Conservation (phyloP, 805 yeast genomes). For the Wickerhamiella dianesei region DNA sequence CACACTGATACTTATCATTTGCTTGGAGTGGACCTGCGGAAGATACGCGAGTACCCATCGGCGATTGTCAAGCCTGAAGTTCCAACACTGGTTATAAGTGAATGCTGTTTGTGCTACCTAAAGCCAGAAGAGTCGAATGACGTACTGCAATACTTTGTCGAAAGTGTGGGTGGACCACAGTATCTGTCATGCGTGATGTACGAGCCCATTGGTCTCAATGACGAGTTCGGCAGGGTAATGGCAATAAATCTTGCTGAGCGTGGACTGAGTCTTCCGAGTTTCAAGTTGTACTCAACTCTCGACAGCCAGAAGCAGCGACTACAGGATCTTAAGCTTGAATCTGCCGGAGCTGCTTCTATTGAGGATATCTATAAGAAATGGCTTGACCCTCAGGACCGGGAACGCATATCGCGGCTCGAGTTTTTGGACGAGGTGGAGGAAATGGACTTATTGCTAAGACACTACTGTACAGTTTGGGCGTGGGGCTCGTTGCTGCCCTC, state of each 20-base stretch:
- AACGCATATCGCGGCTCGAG: slow-evolving; percentile 41
- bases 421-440: slow-evolving; percentile 68
- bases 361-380: slow-evolving; percentile 31
- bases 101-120: slow-evolving; percentile 65
- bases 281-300: slow-evolving; percentile 38
- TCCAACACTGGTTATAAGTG: slow-evolving; percentile 56
- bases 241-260: slow-evolving; percentile 41
- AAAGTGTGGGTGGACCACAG: slow-evolving; percentile 18
- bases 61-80: slow-evolving; percentile 9
- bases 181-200: slow-evolving; percentile 34
- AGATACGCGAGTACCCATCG: slow-evolving; percentile 20
- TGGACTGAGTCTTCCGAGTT: slow-evolving; percentile 49
- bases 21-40: slow-evolving; percentile 42
- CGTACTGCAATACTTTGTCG: slow-evolving; percentile 34
- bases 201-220: slow-evolving; percentile 55
- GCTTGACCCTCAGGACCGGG: slow-evolving; percentile 31
- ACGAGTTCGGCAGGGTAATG: slow-evolving; percentile 60
- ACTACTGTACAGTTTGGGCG: slow-evolving; percentile 39
- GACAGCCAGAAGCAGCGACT: slow-evolving; percentile 31
- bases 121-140: slow-evolving; percentile 35
- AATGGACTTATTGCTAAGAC: slow-evolving; percentile 43
- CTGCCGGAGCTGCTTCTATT: slow-evolving; percentile 33
- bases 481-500: not conserved
- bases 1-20: slow-evolving; percentile 34
- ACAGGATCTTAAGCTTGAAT: slow-evolving; percentile 19